phyloP scores from a whole-genome alignment of 2,329 filamentous ascomycete genomes.

The Claviceps capensis region DNA sequence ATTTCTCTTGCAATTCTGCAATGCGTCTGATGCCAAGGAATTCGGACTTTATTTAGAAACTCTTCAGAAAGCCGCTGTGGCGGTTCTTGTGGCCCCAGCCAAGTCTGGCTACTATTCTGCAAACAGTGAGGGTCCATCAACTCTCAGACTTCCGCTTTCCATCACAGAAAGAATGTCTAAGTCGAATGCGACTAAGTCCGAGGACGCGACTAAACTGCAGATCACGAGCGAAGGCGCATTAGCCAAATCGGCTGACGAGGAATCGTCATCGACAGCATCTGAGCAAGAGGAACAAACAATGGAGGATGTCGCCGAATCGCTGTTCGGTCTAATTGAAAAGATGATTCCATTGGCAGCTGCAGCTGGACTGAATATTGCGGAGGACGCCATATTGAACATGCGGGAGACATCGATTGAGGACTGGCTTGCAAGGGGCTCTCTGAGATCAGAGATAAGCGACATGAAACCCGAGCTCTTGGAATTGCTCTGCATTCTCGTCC shows the following conservation, averaged over 20 bases:
- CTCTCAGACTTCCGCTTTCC: neutral
- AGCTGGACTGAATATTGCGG: slow-evolving; percentile 3
- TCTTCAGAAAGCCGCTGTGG: slow-evolving; percentile 6
- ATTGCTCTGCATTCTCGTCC: slow-evolving; percentile 11
- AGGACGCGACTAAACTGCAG: neutral
- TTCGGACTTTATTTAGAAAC: slow-evolving; percentile 8
- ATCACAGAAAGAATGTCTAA: neutral
- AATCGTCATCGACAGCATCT: neutral
- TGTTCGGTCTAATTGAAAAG: slow-evolving; percentile 6
- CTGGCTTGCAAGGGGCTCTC: slow-evolving; percentile 13
- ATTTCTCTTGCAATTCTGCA: slow-evolving; percentile 11
- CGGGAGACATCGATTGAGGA: slow-evolving; percentile 13
- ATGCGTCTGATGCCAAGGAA: slow-evolving; percentile 5
- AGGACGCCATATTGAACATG: slow-evolving; percentile 10
- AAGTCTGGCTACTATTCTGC: neutral
- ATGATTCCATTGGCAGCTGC: slow-evolving; percentile 9
- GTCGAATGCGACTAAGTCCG: neutral
- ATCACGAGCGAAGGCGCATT: neutral
- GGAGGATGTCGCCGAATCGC: slow-evolving; percentile 9
- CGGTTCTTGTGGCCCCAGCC: neutral
- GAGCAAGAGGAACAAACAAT: neutral
- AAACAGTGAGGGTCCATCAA: neutral
- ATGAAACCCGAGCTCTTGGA: slow-evolving; percentile 11
- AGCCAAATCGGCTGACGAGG: slow-evolving; percentile 3
- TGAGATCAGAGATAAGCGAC: slow-evolving; percentile 11